These are phyloP conservation scores for Neurospora tetraspora DNA, from an alignment of 495 filamentous ascomycete genomes.

Conservation along the genomic window DNA sequence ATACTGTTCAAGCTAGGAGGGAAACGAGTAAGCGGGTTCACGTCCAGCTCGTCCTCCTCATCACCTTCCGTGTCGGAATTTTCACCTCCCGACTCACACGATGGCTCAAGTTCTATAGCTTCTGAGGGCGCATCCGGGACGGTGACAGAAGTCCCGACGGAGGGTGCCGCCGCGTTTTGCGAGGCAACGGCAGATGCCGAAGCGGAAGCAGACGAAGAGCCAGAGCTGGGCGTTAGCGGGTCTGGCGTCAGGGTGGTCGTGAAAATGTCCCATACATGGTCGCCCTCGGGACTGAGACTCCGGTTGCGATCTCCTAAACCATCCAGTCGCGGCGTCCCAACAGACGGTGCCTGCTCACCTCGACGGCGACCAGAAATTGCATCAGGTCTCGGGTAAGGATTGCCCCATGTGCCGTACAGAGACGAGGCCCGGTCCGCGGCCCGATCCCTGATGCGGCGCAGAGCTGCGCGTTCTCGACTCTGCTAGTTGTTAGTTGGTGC, in stretches of 20 bases:
- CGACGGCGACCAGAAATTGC: not conserved
- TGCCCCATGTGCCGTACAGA: not conserved
- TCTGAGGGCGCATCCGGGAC: constrained; percentile 23
- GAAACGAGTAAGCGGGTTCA: constrained; percentile 16
- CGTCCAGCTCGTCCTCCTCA: constrained; percentile 22
- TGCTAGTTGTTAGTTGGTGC: not conserved
- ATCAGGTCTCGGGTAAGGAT: not conserved
- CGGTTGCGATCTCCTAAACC: constrained; percentile 77
- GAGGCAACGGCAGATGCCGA: constrained; percentile 35
- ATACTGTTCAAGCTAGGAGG: constrained; percentile 3
- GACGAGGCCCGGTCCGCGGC: not conserved
- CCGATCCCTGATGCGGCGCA: not conserved
- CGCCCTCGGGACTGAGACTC: constrained; percentile 66
- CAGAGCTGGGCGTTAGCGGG: constrained; percentile 64
- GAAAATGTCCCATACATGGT: constrained; percentile 68
- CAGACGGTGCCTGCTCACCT: not conserved
- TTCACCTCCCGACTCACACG: constrained; percentile 29
- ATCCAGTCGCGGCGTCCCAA: constrained; percentile 34
- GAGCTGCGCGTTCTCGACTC: not conserved
- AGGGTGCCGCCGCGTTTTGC: constrained; percentile 22
- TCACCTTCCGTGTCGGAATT: constrained; percentile 26
- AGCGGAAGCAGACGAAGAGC: constrained; percentile 69
- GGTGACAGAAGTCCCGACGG: constrained; percentile 28
- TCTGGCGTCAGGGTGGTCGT: constrained; percentile 73
- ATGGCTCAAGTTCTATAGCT: constrained; percentile 12